phyloP scores from a whole-genome alignment of 1,284 basidiomycete species.

The Mycena citricolor region DNA sequence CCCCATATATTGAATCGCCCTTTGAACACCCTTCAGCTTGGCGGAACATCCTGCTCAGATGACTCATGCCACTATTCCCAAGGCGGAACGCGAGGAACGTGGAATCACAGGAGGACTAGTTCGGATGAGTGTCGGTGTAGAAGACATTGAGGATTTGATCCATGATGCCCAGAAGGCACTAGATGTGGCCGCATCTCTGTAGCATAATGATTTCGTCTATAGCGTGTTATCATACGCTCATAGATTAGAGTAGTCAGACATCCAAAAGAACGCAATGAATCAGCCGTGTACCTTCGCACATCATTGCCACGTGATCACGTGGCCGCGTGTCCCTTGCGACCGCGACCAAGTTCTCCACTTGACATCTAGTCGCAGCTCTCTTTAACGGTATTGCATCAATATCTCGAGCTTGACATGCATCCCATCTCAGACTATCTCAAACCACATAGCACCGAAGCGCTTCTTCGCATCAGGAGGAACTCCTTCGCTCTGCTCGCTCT shows the following conservation, averaged over 20 bases:
- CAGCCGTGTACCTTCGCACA: too few species aligned
- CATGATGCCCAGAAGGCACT: conserved; percentile 74
- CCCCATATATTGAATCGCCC: background rate
- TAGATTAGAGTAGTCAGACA: too few species aligned
- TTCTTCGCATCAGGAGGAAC: conserved; percentile 53
- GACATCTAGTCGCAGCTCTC: too few species aligned
- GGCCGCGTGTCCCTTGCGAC: too few species aligned
- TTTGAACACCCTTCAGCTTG: conserved; percentile 34
- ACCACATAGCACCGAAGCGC: conserved; percentile 54
- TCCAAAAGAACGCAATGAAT: too few species aligned
- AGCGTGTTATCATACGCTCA: too few species aligned
- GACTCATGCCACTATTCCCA: conserved; percentile 82
- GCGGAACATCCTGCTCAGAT: conserved; percentile 83
- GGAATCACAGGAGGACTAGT: conserved; percentile 85
- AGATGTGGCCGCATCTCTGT: conserved; percentile 39
- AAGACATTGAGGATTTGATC: conserved; percentile 84
- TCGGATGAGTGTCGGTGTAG: conserved; percentile 84
- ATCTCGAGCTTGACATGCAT: too few species aligned
- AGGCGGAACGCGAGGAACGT: conserved; percentile 63
- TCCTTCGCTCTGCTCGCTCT: conserved; percentile 42
- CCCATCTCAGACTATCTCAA: conserved; percentile 45
- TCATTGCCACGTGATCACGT: too few species aligned
- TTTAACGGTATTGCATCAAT: too few species aligned
- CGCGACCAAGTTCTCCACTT: too few species aligned
- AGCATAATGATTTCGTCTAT: too few species aligned